Base-by-base conservation (phyloP, 129 eudicot species). In the Flaveria robusta region DNA sequence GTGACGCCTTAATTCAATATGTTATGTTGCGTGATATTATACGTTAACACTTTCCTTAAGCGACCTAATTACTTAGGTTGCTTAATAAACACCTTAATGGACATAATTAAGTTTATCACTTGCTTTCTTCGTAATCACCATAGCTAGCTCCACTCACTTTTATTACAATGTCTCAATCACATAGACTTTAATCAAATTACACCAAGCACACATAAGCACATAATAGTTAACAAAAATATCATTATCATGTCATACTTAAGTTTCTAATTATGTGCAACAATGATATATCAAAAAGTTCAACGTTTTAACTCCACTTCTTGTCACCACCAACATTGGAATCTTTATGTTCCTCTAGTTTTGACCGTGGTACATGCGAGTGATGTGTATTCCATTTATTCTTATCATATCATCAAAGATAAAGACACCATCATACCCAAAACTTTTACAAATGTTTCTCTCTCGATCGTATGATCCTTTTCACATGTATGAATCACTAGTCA, bases 281-380 rank as follows among this genome's bases (percentile, higher is more conserved):
- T 54, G 14, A 8, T 54, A 51, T 51, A n/a, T 51, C 62, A 19
- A 19, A 8, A 19, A 2, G 49, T 55, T 6, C 63, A 55, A 19
- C 63, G 1, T 52, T 6, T 16, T 55, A 55, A 20, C 63, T 55
- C 63, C 14, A 55, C 63, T 20, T 55, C 63, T 55, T 55, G 14
- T 22, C 26, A 1, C 63, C 63, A 55, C 27, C 63, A 19, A 19
- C 15, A 20, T 56, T 20, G 29, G 24, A 19, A 56, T 56, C 29
- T 19, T 55, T 55, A 9, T 9, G 26, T 55, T 55, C 12, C 27
- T 56, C 29, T 56, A 9, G 63, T 56, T 19, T 56, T 52, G 63
- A 56, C 63, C 63, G 20, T 56, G 63, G 12, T 52, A 52, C 59
- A 52, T 52, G 59, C 59, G 27, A 20, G 24, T 52, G 59, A 52